Percentiles rank a stretch among this genome's conserved stretches.
These are phyloP conservation scores for Leishmania arabica DNA, from an alignment of 208 protist genomes.

Conservation along the genomic window DNA sequence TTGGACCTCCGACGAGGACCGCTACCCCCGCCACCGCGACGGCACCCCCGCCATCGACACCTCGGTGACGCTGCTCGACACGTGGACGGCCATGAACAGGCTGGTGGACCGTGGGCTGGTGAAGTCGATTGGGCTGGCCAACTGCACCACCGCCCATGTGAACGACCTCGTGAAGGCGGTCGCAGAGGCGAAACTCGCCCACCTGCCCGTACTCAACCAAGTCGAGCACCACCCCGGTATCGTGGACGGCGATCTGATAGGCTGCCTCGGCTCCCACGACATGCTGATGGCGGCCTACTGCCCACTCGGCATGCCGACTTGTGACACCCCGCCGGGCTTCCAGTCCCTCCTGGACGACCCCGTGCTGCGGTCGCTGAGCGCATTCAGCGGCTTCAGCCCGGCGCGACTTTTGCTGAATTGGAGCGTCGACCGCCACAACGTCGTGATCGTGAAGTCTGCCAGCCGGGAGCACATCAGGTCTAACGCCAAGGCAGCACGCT, in stretches of 20 bases:
- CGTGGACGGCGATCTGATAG: constrained; percentile 49
- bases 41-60: constrained; percentile 54
- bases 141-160: constrained; percentile 76
- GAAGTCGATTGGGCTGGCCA: constrained; percentile 87
- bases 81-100: constrained; percentile 85
- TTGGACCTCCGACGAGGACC: constrained; percentile 61
- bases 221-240: constrained; percentile 89
- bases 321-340: constrained; percentile 66
- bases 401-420: constrained; percentile 81
- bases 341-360: constrained; percentile 48
- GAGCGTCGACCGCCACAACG: constrained; percentile 76
- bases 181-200: constrained; percentile 10
- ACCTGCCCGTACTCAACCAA: constrained; percentile 87
- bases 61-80: constrained; percentile 66
- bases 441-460: constrained; percentile 81
- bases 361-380: constrained; percentile 46
- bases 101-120: constrained; percentile 88
- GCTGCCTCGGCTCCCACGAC: constrained; percentile 49
- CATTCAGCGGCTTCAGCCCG: constrained; percentile 66
- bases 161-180: constrained; percentile 40
- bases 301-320: constrained; percentile 81
- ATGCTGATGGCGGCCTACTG: constrained; percentile 88
- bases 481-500: constrained; percentile 83
- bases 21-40: constrained; percentile 57
- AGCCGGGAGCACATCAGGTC: constrained; percentile 81